phyloP scores from a whole-genome alignment of 805 yeast species.

The Isabelozyma rhagii region DNA sequence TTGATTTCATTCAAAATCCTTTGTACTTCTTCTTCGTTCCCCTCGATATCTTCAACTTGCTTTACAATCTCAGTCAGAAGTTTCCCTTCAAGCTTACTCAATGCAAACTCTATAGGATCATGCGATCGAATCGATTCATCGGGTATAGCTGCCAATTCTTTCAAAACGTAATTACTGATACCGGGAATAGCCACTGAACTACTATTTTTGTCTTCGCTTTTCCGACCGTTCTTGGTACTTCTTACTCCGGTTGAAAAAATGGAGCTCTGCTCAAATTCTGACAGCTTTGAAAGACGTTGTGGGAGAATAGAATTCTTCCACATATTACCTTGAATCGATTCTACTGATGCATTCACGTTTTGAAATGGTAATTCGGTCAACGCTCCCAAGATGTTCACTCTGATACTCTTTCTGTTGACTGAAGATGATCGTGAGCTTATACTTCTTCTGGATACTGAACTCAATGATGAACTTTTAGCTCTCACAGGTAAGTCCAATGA shows the following conservation, averaged over 20 bases:
- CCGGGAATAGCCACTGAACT: conserved; percentile 55
- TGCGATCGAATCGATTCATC: conserved; percentile 64
- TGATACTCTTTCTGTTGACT: conserved; percentile 22
- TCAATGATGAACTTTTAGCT: conserved; percentile 9
- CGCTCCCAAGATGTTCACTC: conserved; percentile 37
- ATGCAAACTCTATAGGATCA: conserved; percentile 73
- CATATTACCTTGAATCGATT: neutral
- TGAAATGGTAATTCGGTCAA: conserved; percentile 39
- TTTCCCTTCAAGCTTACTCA: conserved; percentile 76
- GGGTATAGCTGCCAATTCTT: conserved; percentile 77
- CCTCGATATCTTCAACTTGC: conserved; percentile 11
- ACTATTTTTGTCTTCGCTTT: conserved; percentile 4
- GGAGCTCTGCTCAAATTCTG: conserved; percentile 27
- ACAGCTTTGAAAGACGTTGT: conserved; percentile 19
- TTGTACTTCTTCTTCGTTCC: conserved; percentile 16
- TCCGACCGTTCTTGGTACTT: conserved; percentile 12
- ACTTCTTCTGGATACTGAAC: conserved; percentile 4
- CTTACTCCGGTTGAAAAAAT: conserved; percentile 29
- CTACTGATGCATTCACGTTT: conserved; percentile 9
- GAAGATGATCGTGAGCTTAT: conserved; percentile 21
- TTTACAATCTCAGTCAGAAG: conserved; percentile 13
- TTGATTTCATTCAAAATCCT: conserved; percentile 38
- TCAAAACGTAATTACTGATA: conserved; percentile 36
- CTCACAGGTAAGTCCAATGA: conserved; percentile 9
- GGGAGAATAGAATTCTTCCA: conserved; percentile 6